A percentile compares a stretch with the other conserved stretches of the same genome.
These are phyloP conservation scores for Elsinoe batatas DNA, from an alignment of 2,329 filamentous ascomycete species.

Conservation along the genomic window DNA sequence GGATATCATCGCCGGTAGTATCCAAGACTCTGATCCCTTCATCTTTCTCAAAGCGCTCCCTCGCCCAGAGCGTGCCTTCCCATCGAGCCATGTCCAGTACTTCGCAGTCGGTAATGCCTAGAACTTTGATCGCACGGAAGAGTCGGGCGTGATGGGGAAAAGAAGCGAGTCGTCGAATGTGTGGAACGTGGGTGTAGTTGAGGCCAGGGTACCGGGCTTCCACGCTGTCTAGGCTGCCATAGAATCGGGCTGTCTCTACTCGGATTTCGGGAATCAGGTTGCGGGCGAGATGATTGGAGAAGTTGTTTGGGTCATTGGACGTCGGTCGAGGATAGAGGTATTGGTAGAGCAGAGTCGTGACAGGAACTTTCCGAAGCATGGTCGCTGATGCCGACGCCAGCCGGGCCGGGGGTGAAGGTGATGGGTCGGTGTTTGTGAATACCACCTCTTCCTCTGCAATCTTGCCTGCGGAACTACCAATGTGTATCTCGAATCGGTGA, in stretches of 20 bases:
- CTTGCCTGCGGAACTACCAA: background rate
- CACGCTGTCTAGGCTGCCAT: slow-evolving; percentile 66
- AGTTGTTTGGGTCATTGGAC: slow-evolving; percentile 58
- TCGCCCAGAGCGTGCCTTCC: slow-evolving; percentile 76
- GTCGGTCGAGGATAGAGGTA: slow-evolving; percentile 61
- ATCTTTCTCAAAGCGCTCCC: slow-evolving; percentile 68
- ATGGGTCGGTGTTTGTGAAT: background rate
- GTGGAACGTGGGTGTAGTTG: slow-evolving; percentile 63
- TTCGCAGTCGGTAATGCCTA: slow-evolving; percentile 59
- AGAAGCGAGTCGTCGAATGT: slow-evolving; percentile 66
- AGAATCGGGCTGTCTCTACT: slow-evolving; percentile 68
- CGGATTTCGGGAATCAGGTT: slow-evolving; percentile 68
- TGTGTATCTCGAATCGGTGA: too few relatives aligned
- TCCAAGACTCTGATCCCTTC: slow-evolving; percentile 61
- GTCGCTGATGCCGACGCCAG: background rate
- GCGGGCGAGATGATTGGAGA: slow-evolving; percentile 58
- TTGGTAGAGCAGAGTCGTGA: slow-evolving; percentile 66
- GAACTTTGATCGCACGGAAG: slow-evolving; percentile 63
- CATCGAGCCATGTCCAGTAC: slow-evolving; percentile 66
- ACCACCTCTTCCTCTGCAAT: too few relatives aligned
- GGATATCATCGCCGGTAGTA: slow-evolving; percentile 60
- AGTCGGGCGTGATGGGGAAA: slow-evolving; percentile 68
- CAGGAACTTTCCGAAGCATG: slow-evolving; percentile 61
- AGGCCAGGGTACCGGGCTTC: slow-evolving; percentile 75
- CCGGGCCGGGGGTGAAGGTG: slow-evolving; percentile 19